Base-by-base conservation (phyloP, 164 flowering plant species). In the Berberis vulgaris region DNA sequence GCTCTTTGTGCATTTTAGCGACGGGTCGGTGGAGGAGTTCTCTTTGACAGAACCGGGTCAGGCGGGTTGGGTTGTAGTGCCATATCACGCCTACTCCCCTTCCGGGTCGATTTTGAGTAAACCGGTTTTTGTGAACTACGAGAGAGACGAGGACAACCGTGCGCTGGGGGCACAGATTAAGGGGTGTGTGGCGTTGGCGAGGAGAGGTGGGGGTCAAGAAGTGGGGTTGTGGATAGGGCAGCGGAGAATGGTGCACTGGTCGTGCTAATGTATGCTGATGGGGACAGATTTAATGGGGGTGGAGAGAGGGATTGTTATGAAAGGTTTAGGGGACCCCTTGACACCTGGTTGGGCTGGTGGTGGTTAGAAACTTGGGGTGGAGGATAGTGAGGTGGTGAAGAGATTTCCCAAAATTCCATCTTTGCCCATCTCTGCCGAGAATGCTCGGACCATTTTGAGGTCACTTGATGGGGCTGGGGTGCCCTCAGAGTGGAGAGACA, bases 21-120 rank as follows among this genome's bases (percentile, higher is more conserved):
- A 84, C 71, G 85, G 83, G 42, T 46, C 71, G 2, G 44, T 44
- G 11, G 57, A 66, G 49, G 66, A 69, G 26, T 62, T 86, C 4
- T 58, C 63, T 3, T 59, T 80, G 9, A 60, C 62, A 26, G 86
- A 81, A 43, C 60, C 50, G 13, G 78, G 66, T 58, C 60, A 46
- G 43, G 43, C 41, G 49, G 59, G 63, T 43, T 67, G 69, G 49
- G 76, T 81, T 38, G 83, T 88, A 2, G 47, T n/a, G 43, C 91
- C 96, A 0, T 91, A 87, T 69, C 99, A 94, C 62, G 99, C 99
- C 0, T 94, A 86, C 68, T 86, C 97, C 10, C 97, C 96, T 1
- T 85, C 93, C 11, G 99, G 93, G 42, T 46, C 79, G 42, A 90
- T 64, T 45, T 57, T 59, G 57, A 88, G 79, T 2, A 50, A 64